Evolutionary conservation across 2,329 filamentous ascomycete genomes (phyloP).

Genomic region (Hypoxylon sp.): DNA sequence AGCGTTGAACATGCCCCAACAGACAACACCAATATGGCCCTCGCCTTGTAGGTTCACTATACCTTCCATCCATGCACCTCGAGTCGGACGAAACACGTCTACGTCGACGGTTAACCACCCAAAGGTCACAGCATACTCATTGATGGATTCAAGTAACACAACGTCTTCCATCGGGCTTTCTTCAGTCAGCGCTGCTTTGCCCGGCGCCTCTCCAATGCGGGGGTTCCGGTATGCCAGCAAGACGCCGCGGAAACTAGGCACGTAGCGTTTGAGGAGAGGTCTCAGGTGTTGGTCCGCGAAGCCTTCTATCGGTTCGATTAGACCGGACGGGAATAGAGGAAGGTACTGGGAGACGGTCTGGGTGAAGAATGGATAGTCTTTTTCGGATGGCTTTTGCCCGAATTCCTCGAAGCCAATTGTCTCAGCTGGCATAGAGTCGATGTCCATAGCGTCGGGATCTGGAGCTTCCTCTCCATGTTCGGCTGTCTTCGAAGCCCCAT

Average conservation of each 20-base stretch:
- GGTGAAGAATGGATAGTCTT: conserved; percentile 79
- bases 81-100: conserved; percentile 82
- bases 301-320: conserved; percentile 77
- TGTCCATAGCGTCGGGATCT: conserved; percentile 59
- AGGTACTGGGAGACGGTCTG: conserved; percentile 87
- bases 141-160: conserved; percentile 68
- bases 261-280: conserved; percentile 82
- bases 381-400: conserved; percentile 49
- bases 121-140: conserved; percentile 89
- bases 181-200: conserved; percentile 64
- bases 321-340: conserved; percentile 78
- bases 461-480: conserved; percentile 43
- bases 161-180: conserved; percentile 61
- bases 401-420: conserved; percentile 56
- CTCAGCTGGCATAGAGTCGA: conserved; percentile 55
- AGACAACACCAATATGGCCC: conserved; percentile 89
- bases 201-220: conserved; percentile 72
- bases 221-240: conserved; percentile 81
- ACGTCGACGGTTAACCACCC: conserved; percentile 92
- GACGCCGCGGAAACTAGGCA: conserved; percentile 79
- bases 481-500: conserved; percentile 22
- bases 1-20: conserved; percentile 93
- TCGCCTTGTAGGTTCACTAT: conserved; percentile 89
- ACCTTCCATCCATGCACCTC: conserved; percentile 82
- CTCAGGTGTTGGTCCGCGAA: conserved; percentile 81